phyloP scores from a whole-genome alignment of 2,329 filamentous ascomycete genomes.

The Calonectria pseudoreteaudii region DNA sequence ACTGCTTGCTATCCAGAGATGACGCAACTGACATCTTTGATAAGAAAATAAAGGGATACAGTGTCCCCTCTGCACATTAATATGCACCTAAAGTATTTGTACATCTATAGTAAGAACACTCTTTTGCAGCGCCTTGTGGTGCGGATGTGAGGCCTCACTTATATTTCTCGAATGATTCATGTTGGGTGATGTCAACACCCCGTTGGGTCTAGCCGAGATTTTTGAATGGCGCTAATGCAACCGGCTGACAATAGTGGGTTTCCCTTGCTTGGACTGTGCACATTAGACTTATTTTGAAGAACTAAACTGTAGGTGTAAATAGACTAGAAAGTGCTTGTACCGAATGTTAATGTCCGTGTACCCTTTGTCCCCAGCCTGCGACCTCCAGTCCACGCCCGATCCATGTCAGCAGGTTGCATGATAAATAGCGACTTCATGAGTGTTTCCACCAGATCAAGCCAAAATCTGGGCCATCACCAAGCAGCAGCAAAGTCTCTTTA shows the following conservation, averaged over 20 bases:
- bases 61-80: not conserved
- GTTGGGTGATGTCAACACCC: not conserved
- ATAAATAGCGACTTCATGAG: not conserved
- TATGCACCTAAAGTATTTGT: not conserved
- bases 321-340: not conserved
- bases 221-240: not conserved
- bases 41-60: not conserved
- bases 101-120: not conserved
- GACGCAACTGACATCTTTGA: not conserved
- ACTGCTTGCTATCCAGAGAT: too few species aligned
- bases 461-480: not conserved
- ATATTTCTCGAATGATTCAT: not conserved
- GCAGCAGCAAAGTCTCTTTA: not conserved
- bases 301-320: not conserved
- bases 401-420: constrained; percentile 9
- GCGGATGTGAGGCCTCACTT: not conserved
- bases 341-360: not conserved
- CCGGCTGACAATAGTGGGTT: constrained; percentile 8
- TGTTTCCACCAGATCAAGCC: not conserved
- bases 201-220: not conserved
- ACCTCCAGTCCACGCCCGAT: not conserved
- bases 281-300: not conserved
- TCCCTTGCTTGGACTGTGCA: not conserved
- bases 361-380: not conserved
- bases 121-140: not conserved